Evolutionary conservation across 2,329 filamentous ascomycete genomes (phyloP).

Genomic region (Beauveria sp.): DNA sequence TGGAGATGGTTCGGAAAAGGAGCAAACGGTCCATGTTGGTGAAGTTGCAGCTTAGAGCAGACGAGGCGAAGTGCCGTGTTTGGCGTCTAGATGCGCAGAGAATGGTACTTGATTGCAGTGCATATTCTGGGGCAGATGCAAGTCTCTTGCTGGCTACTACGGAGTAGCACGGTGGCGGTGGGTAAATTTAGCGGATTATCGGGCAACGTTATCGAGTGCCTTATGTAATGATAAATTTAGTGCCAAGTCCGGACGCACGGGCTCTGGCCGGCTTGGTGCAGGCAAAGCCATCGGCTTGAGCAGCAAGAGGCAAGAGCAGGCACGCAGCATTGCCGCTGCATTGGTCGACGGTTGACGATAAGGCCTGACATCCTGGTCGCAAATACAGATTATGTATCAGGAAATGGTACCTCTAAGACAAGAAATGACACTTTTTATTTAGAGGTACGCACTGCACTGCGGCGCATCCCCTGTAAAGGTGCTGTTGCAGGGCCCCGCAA

Average conservation of each 20-base stretch:
- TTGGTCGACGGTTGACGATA: not conserved
- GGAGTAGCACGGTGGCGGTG: too few species aligned
- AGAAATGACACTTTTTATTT: not conserved
- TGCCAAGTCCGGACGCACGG: constrained; percentile 2
- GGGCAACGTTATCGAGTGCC: too few species aligned
- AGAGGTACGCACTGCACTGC: not conserved
- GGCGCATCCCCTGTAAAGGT: not conserved
- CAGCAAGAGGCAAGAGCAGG: too few species aligned
- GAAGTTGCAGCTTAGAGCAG: not conserved
- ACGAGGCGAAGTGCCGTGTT: not conserved
- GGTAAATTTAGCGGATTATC: too few species aligned
- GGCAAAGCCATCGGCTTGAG: not conserved
- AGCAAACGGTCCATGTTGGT: not conserved
- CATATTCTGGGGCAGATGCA: not conserved
- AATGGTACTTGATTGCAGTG: not conserved
- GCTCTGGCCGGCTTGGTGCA: not conserved
- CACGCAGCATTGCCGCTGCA: not conserved
- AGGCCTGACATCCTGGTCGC: not conserved
- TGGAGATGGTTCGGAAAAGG: not conserved
- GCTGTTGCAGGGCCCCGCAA: not conserved
- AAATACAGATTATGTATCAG: too few species aligned
- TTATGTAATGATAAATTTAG: too few species aligned
- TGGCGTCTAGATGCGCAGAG: not conserved
- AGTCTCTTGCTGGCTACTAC: not conserved
- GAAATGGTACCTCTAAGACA: not conserved